Evolutionary conservation across 2,329 filamentous ascomycete species (phyloP), one percentile per base, ranked within the genome.

Genomic region (Aureobasidium uvarum): DNA sequence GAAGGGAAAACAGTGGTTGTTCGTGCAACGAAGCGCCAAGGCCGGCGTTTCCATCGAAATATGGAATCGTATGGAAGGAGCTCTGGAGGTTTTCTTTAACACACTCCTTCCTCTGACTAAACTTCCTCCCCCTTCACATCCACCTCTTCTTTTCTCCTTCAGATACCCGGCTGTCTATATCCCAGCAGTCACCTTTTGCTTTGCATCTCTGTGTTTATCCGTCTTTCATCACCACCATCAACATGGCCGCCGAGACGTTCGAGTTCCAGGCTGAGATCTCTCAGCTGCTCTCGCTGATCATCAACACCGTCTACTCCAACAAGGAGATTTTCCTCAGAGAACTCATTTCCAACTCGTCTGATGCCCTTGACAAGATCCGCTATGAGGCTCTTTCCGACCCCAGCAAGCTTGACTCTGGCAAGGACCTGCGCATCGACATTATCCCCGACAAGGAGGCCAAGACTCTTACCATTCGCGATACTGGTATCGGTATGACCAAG

Each of bases 231-330:
- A 65, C 54, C 58, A 46, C 71, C 72, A 71, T 72, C 72, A 90
- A 79, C 80, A 96, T 96, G 91, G 82, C 92, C 81, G 75, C 79
- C 72, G 93, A 98, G 86, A 97, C 93, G 74, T 99, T 99, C 85
- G 94, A 98, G 90, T 99, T 98, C 86, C 95, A 99, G 90, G 95
- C 95, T 90, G 95, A 99, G 91, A 99, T 99, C 80, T 98, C 94
- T 90, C 95, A 99, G 91, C 91, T 99, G 72, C 90, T 99, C 79
- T 92, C 89, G 74, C 91, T 99, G 80, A 99, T 99, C 84, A 99
- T 99, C 88, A 99, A 99, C 91, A 98, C 95, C 72, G 95, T 99
- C 85, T 99, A 98, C 87, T 97, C 93, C 75, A 99, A 99, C 90
- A 99, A 99, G 87, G 95, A 98, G 84, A 98, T 99, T 80, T 99